Evolutionary conservation across 495 filamentous ascomycete genomes (phyloP), one percentile per base, ranked within the genome.

Genomic region (Talaromyces liani): DNA sequence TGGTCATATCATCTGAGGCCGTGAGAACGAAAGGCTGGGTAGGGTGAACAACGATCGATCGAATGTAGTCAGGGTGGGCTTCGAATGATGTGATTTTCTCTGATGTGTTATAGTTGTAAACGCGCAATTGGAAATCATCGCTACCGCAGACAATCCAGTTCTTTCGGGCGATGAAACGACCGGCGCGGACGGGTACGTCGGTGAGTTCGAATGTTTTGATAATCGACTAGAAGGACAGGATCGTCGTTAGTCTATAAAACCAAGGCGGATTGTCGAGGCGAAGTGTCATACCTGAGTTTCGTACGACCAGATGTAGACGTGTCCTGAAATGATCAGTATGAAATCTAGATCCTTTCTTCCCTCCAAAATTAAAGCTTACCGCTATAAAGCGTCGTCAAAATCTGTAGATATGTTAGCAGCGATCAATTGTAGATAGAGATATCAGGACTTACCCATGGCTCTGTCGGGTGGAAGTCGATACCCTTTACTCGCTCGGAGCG

Each of bases 241-340:
- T 33, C 12, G 6, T 33, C 1, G 31, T 36, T 36, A 58, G 56
- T 36, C 29, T 25, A 36, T 12, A 36, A 10, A 33, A 36, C 6
- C 9, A 36, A 12, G 9, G 9, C 9, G 9, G 33, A 49, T 1
- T 45, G 22, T 36, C 31, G 9, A 18, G 20, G 6, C 8, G 0
- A n/a, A 54, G 55, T 34, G 18, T 12, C 75, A 62, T 77, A 87
- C 85, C 77, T 96, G 95, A 57, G 93, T 92, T 76, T 97, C 94
- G 78, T 96, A 97, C 9, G 93, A 97, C 95, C 94, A 99, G 72
- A 99, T 97, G 80, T 98, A 93, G 71, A 96, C 95, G 82, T 98
- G 94, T 77, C 93, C 87, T 92, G 62, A 57, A 36, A 25, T 33
- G 27, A 39, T 62, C 29, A 62, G 60, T 20, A 53, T 20, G 8